These are phyloP conservation scores for Tetramitus jugosus DNA, from an alignment of 208 protist genomes.

Conservation along the genomic window DNA sequence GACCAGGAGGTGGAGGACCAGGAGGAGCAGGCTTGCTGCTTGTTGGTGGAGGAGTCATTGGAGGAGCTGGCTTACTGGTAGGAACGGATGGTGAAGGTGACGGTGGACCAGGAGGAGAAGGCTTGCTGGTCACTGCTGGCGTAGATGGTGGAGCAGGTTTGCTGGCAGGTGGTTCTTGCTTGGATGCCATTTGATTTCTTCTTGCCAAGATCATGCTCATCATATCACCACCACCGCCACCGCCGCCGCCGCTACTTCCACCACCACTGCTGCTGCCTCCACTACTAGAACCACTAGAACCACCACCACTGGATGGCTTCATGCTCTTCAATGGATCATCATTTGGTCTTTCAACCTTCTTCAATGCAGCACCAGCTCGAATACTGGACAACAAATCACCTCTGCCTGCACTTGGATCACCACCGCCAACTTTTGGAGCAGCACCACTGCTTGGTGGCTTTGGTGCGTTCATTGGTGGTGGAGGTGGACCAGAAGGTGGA, in stretches of 20 bases:
- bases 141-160: not conserved
- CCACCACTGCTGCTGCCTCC: not conserved
- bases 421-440: no score
- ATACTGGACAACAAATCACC: not conserved
- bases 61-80: not conserved
- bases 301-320: not conserved
- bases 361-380: not conserved
- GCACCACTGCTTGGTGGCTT: not conserved
- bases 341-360: not conserved
- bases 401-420: not conserved
- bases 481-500: not conserved
- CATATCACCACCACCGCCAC: slow-evolving; percentile 4
- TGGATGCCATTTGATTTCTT: not conserved
- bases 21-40: not conserved
- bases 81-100: no score
- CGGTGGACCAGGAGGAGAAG: no score
- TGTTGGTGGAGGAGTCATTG: not conserved
- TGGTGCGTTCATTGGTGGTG: not conserved
- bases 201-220: not conserved
- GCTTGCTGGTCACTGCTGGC: not conserved
- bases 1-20: not conserved
- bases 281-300: not conserved
- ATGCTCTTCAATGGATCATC: not conserved
- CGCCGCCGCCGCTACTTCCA: not conserved
- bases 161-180: no score